These are phyloP conservation scores for Barnettozyma botsteinii DNA, from an alignment of 805 yeast species.

Conservation along the genomic window DNA sequence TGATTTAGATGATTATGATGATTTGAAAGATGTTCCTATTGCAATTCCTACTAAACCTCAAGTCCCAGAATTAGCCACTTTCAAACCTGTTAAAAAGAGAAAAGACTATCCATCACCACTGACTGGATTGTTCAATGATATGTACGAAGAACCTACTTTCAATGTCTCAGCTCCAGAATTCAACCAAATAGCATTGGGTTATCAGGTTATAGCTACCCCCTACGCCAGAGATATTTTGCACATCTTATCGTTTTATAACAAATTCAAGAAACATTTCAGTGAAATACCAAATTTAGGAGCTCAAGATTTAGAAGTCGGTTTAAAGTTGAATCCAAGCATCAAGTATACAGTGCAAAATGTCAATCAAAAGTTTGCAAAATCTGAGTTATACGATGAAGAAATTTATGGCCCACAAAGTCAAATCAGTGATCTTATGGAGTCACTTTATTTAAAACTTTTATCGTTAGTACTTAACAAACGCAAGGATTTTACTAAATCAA, in stretches of 20 bases:
- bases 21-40: background rate
- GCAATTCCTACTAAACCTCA: background rate
- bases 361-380: slow-evolving; percentile 5
- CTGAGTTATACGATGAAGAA: background rate
- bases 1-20: background rate
- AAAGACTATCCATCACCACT: slow-evolving; percentile 24
- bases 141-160: slow-evolving; percentile 9
- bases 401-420: slow-evolving; percentile 1
- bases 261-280: slow-evolving; percentile 16
- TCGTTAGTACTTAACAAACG: slow-evolving; percentile 17
- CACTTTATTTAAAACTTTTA: slow-evolving; percentile 14
- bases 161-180: slow-evolving; percentile 1
- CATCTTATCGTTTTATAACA: slow-evolving; percentile 19
- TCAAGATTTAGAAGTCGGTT: slow-evolving; percentile 24
- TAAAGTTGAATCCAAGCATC: slow-evolving; percentile 11
- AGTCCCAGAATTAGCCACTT: too few relatives aligned
- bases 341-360: slow-evolving; percentile 14
- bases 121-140: slow-evolving; percentile 14
- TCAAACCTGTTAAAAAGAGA: slow-evolving; percentile 7
- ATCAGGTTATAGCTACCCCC: slow-evolving; percentile 21
- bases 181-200: slow-evolving; percentile 22
- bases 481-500: slow-evolving; percentile 7
- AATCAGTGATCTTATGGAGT: slow-evolving; percentile 15
- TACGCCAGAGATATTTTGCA: slow-evolving; percentile 20
- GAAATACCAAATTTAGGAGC: slow-evolving; percentile 21